Conservation (phyloP, 2,329 filamentous ascomycete genomes). For the Boeremia exigua region DNA sequence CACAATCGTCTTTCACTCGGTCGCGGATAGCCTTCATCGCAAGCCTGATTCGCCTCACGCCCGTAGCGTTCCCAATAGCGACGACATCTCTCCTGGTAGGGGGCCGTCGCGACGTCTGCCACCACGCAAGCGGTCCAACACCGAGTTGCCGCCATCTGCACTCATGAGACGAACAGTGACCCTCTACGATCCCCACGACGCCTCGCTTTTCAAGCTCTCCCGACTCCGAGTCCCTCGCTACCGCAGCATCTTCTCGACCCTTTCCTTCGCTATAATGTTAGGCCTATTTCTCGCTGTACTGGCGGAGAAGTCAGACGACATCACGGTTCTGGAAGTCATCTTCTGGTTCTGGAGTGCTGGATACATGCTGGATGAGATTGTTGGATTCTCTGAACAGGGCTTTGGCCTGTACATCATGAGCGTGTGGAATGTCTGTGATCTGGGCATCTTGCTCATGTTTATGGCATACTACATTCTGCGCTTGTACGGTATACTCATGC, state of each 20-base stretch:
- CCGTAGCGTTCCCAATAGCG: slow-evolving; percentile 29
- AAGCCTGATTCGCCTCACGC: slow-evolving; percentile 49
- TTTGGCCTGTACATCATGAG: slow-evolving; percentile 78
- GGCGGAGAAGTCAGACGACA: slow-evolving; percentile 73
- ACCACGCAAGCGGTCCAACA: slow-evolving; percentile 33
- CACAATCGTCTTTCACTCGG: slow-evolving; percentile 91
- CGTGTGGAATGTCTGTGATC: slow-evolving; percentile 90
- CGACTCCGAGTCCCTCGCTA: slow-evolving; percentile 90
- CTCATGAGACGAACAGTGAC: slow-evolving; percentile 75
- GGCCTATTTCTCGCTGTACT: slow-evolving; percentile 86
- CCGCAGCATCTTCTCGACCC: slow-evolving; percentile 85
- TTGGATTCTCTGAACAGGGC: slow-evolving; percentile 95
- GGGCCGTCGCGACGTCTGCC: slow-evolving; percentile 40
- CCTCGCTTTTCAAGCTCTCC: slow-evolving; percentile 90
- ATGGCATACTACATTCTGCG: slow-evolving; percentile 90
- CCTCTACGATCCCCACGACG: slow-evolving; percentile 87
- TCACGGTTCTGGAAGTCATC: slow-evolving; percentile 82
- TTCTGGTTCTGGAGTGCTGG: slow-evolving; percentile 99
- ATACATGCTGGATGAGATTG: slow-evolving; percentile 95
- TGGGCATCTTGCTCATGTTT: slow-evolving; percentile 85
- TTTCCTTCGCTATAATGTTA: slow-evolving; percentile 85
- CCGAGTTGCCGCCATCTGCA: slow-evolving; percentile 36
- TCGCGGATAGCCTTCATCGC: slow-evolving; percentile 83
- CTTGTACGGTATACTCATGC: slow-evolving; percentile 83
- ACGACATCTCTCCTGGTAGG: slow-evolving; percentile 35